A percentile compares a stretch with the other conserved stretches of the same genome.
Conservation (phyloP, 805 yeast genomes). For the Maudiozyma barnettii region DNA sequence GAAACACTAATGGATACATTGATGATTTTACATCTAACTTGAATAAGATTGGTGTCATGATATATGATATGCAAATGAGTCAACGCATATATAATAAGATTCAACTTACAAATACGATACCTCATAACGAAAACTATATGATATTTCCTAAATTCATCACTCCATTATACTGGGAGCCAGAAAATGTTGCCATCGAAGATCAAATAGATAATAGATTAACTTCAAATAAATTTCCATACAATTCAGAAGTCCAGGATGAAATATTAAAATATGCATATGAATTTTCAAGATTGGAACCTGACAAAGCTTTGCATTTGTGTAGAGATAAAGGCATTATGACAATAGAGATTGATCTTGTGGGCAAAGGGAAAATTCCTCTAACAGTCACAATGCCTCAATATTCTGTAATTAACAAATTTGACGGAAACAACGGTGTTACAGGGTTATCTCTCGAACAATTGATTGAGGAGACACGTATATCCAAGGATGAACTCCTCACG, state of each 20-base stretch:
- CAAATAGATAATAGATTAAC: neutral
- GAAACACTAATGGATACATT: neutral
- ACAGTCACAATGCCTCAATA: conserved; percentile 4
- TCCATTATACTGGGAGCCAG: conserved; percentile 67
- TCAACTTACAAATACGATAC: conserved; percentile 14
- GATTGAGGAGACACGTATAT: neutral
- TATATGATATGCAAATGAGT: conserved; percentile 58
- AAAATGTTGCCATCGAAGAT: neutral
- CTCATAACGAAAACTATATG: conserved; percentile 9
- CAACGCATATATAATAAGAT: conserved; percentile 34
- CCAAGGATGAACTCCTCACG: neutral
- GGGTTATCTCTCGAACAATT: conserved; percentile 24
- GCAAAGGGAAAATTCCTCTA: conserved; percentile 8
- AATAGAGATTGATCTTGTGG: conserved; percentile 48
- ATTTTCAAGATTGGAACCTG: conserved; percentile 41
- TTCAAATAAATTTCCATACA: neutral
- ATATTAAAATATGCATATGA: conserved; percentile 31
- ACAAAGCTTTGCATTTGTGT: conserved; percentile 49
- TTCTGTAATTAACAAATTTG: conserved; percentile 5
- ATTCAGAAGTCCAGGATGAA: neutral
- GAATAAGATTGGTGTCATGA: conserved; percentile 73
- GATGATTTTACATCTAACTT: conserved; percentile 24
- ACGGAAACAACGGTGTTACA: conserved; percentile 12
- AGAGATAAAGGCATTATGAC: conserved; percentile 55
- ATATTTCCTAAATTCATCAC: conserved; percentile 61